Conservation (phyloP, 768 basidiomycete species). For the Boletus fagicola region DNA sequence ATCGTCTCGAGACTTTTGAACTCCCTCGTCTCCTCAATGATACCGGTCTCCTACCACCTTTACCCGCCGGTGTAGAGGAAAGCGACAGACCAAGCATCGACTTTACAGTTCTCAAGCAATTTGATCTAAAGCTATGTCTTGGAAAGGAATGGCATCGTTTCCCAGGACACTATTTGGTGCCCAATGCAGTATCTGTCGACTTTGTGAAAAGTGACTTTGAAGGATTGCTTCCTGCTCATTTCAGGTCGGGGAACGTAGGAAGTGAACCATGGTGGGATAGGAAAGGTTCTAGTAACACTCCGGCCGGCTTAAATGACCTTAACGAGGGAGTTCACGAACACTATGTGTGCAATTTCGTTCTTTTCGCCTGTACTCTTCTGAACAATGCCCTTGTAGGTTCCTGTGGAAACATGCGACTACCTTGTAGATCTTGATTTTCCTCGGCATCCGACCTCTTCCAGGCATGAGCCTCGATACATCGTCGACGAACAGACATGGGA, state of each 20-base stretch:
- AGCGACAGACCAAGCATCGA: conserved; percentile 52
- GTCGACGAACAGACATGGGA: conserved; percentile 71
- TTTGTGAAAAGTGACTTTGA: conserved; percentile 92
- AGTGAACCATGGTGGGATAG: conserved; percentile 36
- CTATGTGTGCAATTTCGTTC: conserved; percentile 56
- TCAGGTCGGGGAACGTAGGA: conserved; percentile 38
- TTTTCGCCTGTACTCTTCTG: conserved; percentile 1
- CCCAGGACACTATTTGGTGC: conserved; percentile 86
- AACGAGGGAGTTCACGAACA: conserved; percentile 77
- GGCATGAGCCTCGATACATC: conserved; percentile 79
- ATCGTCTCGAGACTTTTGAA: conserved; percentile 72
- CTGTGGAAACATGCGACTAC: conserved; percentile 77
- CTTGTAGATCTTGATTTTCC: conserved; percentile 91
- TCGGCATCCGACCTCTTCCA: conserved; percentile 50
- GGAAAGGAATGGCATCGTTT: conserved; percentile 98
- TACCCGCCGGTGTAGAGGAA: conserved; percentile 43
- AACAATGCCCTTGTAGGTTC: conserved; percentile 47
- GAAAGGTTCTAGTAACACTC: conserved; percentile 59
- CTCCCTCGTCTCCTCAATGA: conserved; percentile 78
- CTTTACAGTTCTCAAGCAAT: conserved; percentile 61
- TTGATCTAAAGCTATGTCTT: conserved; percentile 77
- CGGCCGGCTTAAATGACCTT: conserved; percentile 77
- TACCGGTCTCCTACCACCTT: conserved; percentile 58
- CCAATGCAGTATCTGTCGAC: conserved; percentile 75
- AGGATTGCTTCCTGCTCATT: conserved; percentile 85